These are phyloP conservation scores for Pseudocercospora fuligena DNA, from an alignment of 2,329 filamentous ascomycete genomes.

Conservation along the genomic window DNA sequence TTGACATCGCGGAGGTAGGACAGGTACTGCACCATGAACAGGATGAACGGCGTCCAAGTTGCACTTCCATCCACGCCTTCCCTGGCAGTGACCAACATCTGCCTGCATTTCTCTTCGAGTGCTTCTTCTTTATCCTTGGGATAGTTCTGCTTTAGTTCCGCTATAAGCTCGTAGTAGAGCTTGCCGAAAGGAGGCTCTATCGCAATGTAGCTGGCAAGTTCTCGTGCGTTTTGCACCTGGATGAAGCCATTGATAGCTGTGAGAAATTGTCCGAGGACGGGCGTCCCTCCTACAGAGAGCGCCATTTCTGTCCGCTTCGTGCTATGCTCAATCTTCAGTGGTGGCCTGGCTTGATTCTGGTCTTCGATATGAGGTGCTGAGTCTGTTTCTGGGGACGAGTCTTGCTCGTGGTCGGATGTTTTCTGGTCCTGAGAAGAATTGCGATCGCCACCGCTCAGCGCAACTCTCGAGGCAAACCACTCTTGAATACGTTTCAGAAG, in stretches of 20 bases:
- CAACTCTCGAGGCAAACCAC: slow-evolving; percentile 10
- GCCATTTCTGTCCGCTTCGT: slow-evolving; percentile 13
- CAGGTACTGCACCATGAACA: slow-evolving; percentile 82
- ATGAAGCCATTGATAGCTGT: slow-evolving; percentile 66
- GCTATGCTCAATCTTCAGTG: background rate
- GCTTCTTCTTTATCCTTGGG: slow-evolving; percentile 54
- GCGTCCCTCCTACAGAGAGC: slow-evolving; percentile 16
- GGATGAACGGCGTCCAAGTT: slow-evolving; percentile 75
- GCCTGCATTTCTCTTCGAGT: slow-evolving; percentile 67
- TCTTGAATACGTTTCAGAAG: background rate
- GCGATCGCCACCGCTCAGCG: background rate
- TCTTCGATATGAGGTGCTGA: background rate
- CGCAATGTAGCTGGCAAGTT: slow-evolving; percentile 71
- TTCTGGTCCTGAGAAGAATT: background rate
- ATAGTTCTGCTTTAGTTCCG: slow-evolving; percentile 68
- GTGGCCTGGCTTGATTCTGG: background rate
- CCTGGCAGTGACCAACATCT: slow-evolving; percentile 67
- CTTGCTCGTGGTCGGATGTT: background rate
- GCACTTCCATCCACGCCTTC: slow-evolving; percentile 68
- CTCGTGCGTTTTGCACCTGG: slow-evolving; percentile 65
- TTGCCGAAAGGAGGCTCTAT: slow-evolving; percentile 73
- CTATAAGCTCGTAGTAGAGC: slow-evolving; percentile 69
- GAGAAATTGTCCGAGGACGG: slow-evolving; percentile 67
- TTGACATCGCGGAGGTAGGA: slow-evolving; percentile 81
- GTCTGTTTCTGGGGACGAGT: background rate